Conservation (phyloP, 495 filamentous ascomycete genomes). For the Daldinia decipiens region DNA sequence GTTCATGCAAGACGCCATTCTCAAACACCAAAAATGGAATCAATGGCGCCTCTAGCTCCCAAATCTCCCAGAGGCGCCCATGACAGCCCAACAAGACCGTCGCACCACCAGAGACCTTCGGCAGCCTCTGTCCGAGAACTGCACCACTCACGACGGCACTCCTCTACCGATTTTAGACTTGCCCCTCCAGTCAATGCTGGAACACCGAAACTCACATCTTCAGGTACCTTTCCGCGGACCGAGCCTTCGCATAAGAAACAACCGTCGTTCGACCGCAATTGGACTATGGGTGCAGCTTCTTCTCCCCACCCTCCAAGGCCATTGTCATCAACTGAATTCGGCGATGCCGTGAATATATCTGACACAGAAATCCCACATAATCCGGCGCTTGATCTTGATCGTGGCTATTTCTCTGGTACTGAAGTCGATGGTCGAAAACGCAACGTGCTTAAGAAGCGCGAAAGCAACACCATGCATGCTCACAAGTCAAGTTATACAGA, state of each 20-base stretch:
- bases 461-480: conserved; percentile 65
- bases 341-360: conserved; percentile 49
- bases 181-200: conserved; percentile 44
- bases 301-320: conserved; percentile 51
- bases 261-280: conserved; percentile 88
- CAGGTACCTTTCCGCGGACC: conserved; percentile 51
- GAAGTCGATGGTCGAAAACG: conserved; percentile 79
- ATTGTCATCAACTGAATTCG: conserved; percentile 59
- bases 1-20: conserved; percentile 56
- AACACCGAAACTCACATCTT: conserved; percentile 50
- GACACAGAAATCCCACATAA: conserved; percentile 50
- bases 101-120: conserved; percentile 67
- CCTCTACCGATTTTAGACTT: conserved; percentile 77
- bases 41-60: conserved; percentile 52
- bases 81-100: conserved; percentile 66
- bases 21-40: conserved; percentile 56
- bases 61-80: conserved; percentile 57
- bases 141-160: conserved; percentile 87
- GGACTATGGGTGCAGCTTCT: conserved; percentile 75
- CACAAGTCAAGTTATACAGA: conserved; percentile 78
- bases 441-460: conserved; percentile 84
- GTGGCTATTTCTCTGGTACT: conserved; percentile 92
- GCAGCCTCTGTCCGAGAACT: conserved; percentile 86
- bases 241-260: conserved; percentile 74
- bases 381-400: conserved; percentile 73